Percentiles rank a stretch among this genome's conserved stretches.
Evolutionary conservation across 495 filamentous ascomycete genomes (phyloP).

Genomic region (Hamigera avellanea): DNA sequence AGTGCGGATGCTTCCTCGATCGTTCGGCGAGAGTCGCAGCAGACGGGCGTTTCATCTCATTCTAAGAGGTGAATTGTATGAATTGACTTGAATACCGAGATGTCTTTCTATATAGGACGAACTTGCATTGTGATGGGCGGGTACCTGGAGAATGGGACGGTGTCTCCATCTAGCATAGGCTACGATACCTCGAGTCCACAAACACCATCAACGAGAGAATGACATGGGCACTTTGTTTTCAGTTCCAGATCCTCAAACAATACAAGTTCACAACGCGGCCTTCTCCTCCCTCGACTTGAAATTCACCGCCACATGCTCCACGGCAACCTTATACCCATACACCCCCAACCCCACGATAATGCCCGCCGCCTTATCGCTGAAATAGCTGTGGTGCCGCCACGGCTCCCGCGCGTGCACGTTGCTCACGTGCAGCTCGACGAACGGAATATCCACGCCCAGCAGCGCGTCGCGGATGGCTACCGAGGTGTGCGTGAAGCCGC

Average conservation of each 20-base stretch:
- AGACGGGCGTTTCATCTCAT: constrained; percentile 7
- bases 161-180: too few relatives aligned
- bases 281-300: constrained; percentile 14
- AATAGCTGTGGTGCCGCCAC: constrained; percentile 52
- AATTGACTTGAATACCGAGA: too few relatives aligned
- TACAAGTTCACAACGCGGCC: neutral
- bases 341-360: constrained; percentile 58
- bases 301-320: constrained; percentile 46
- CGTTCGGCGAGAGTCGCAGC: constrained; percentile 16
- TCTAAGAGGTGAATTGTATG: constrained; percentile 10
- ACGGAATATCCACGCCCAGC: constrained; percentile 50
- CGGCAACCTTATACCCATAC: constrained; percentile 57
- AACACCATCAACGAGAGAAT: too few relatives aligned
- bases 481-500: constrained; percentile 56
- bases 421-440: constrained; percentile 59
- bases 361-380: constrained; percentile 58
- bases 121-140: too few relatives aligned
- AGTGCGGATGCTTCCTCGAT: constrained; percentile 7
- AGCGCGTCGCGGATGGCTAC: constrained; percentile 59
- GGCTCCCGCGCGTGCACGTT: constrained; percentile 57
- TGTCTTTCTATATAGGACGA: too few relatives aligned
- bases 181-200: too few relatives aligned
- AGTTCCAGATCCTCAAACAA: too few relatives aligned
- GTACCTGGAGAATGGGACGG: too few relatives aligned
- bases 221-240: too few relatives aligned